A percentile compares a stretch with the other conserved stretches of the same genome.
phyloP scores from a whole-genome alignment of 768 basidiomycete species.

The Amanita subjunquillea region DNA sequence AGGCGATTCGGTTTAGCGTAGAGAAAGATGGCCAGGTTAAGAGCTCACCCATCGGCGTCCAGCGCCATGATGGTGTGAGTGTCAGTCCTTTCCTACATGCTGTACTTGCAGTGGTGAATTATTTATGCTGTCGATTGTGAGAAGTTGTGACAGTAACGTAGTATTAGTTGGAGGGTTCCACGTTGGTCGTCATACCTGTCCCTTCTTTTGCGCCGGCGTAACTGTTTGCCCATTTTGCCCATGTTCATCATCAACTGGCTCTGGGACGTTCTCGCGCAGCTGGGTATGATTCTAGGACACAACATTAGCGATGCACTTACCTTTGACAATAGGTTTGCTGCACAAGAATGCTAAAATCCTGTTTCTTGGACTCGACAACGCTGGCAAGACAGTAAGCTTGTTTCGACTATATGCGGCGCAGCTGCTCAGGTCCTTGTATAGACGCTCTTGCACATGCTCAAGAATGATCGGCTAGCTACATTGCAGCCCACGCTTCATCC shows the following conservation, averaged over 20 bases:
- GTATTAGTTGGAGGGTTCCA: slow-evolving; percentile 7
- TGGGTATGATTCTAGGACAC: slow-evolving; percentile 42
- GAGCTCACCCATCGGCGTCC: slow-evolving; percentile 40
- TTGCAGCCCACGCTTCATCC: slow-evolving; percentile 98
- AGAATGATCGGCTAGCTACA: slow-evolving; percentile 96
- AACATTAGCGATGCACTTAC: not conserved
- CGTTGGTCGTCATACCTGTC: slow-evolving; percentile 11
- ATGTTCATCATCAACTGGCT: slow-evolving; percentile 95
- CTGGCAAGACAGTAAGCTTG: slow-evolving; percentile 86
- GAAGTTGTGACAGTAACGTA: slow-evolving; percentile 1
- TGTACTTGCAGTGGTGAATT: not conserved
- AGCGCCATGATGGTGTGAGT: slow-evolving; percentile 38
- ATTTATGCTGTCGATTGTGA: not conserved
- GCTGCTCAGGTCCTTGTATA: slow-evolving; percentile 18
- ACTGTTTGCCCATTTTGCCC: not conserved
- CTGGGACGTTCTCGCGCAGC: slow-evolving; percentile 89
- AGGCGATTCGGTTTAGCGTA: slow-evolving; percentile 67
- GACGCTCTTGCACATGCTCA: slow-evolving; percentile 98
- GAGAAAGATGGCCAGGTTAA: slow-evolving; percentile 43
- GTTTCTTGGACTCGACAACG: slow-evolving; percentile 98
- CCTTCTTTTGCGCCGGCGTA: slow-evolving; percentile 7
- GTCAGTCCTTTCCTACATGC: slow-evolving; percentile 60
- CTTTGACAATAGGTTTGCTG: slow-evolving; percentile 49
- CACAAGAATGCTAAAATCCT: slow-evolving; percentile 99
- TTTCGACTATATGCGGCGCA: not conserved